Conservation (phyloP, 805 yeast genomes). For the Pichia membranifaciens region DNA sequence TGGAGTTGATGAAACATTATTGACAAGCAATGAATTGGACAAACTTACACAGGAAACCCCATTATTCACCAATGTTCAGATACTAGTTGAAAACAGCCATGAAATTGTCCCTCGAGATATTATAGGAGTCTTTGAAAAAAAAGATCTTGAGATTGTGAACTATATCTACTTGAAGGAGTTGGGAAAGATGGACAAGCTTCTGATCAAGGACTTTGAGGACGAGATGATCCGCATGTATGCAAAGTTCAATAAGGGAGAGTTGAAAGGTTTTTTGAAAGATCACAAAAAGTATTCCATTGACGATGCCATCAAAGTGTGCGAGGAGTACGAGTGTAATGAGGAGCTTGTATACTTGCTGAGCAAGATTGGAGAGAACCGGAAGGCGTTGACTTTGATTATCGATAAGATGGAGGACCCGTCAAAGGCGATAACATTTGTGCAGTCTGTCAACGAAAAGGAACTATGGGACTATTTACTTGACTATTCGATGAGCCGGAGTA, state of each 20-base stretch:
- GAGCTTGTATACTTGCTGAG: constrained; percentile 82
- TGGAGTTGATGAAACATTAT: constrained; percentile 24
- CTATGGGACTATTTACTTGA: constrained; percentile 73
- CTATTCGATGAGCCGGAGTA: constrained; percentile 65
- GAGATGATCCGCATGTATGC: constrained; percentile 61
- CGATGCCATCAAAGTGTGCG: constrained; percentile 63
- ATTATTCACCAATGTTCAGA: constrained; percentile 40
- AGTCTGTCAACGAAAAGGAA: constrained; percentile 60
- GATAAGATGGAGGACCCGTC: constrained; percentile 73
- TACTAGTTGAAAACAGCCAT: constrained; percentile 59
- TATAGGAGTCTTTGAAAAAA: constrained; percentile 39
- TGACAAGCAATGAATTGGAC: constrained; percentile 36
- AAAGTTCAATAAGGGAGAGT: constrained; percentile 46
- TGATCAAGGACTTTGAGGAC: constrained; percentile 56
- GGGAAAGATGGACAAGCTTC: constrained; percentile 48
- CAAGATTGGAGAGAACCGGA: constrained; percentile 69
- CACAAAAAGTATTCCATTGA: constrained; percentile 63
- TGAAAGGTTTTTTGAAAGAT: constrained; percentile 56
- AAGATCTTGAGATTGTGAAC: constrained; percentile 43
- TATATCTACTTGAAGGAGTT: constrained; percentile 63
- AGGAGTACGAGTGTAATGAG: constrained; percentile 43
- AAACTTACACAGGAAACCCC: constrained; percentile 30
- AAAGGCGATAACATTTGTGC: constrained; percentile 76
- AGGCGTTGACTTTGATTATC: constrained; percentile 72
- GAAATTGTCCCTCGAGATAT: constrained; percentile 55